Base-by-base conservation (phyloP, 345 rosid genomes). In the Sapria himalayana region DNA sequence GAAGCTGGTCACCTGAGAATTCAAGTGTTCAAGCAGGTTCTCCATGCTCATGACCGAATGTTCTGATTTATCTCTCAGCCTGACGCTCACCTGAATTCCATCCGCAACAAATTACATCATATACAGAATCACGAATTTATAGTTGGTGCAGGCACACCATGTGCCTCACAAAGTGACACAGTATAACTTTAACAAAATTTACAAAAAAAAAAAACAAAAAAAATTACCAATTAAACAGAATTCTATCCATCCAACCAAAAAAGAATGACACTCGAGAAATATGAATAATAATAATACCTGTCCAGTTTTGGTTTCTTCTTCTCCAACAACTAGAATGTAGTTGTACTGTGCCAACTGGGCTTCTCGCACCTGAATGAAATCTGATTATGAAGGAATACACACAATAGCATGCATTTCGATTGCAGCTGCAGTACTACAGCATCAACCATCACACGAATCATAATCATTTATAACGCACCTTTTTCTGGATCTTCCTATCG, bases 341-440 rank as follows among this genome's bases (percentile, higher is more conserved):
- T 80, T 91, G 70, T 69, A 91, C 49, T 86, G 94, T 2, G 92
- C 92, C 51, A 74, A 45, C 68, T 82, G 95, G 54, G 98, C 98
- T 72, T 89, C 93, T 34, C 85, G 66, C 12, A 91, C 67, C 99
- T 91, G 70, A 34, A 65, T 33, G 29, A 19, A 46, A 37, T 37
- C 51, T 21, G 41, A 55, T 7, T 37, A 37, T 13, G 15, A 19
- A n/a, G 15, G 22, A 21, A 47, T 10, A 8, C 22, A 14, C 18
- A 22, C 10, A 22, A 2, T 33, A 22, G 13, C 21, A 14, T 2
- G 8, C 9, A 15, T 41, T 15, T 15, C 15, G 14, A 27, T 39
- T 16, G 5, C 4, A 21, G 22, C 2, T 5, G 43, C 20, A 19
- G 20, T 39, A 9, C 16, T 39, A 39, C 5, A 11, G 14, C 12